phyloP scores from a whole-genome alignment of 2,329 filamentous ascomycete species.

The Rhexocercosporidium sp. region DNA sequence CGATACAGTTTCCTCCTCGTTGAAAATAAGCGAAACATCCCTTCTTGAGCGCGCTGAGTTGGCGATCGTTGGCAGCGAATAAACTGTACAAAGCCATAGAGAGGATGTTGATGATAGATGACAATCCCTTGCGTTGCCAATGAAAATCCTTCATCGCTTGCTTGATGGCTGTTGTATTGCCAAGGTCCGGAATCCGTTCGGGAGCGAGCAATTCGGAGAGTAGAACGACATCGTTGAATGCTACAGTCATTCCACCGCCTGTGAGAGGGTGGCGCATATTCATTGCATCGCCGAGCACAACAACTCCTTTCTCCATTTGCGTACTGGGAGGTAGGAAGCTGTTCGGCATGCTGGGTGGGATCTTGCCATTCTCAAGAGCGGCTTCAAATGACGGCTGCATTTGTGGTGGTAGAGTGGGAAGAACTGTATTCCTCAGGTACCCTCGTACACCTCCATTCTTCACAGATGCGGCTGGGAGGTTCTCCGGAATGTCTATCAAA shows the following conservation, averaged over 20 bases:
- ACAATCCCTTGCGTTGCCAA: conserved; percentile 82
- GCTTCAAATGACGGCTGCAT: conserved; percentile 75
- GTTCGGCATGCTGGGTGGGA: conserved; percentile 90
- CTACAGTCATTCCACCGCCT: conserved; percentile 97
- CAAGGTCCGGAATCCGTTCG: conserved; percentile 68
- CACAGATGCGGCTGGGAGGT: conserved; percentile 73
- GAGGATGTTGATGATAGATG: conserved; percentile 95
- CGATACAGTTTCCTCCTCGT: conserved; percentile 70
- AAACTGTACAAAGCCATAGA: conserved; percentile 91
- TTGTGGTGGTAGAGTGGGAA: conserved; percentile 75
- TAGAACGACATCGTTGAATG: conserved; percentile 87
- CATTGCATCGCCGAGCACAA: conserved; percentile 90
- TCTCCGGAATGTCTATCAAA: conserved; percentile 84
- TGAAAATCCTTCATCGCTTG: conserved; percentile 75
- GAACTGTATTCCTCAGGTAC: conserved; percentile 79
- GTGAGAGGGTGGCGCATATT: conserved; percentile 99
- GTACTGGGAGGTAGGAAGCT: conserved; percentile 82
- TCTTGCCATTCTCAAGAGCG: conserved; percentile 78
- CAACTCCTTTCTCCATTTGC: conserved; percentile 74
- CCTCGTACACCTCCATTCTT: conserved; percentile 82
- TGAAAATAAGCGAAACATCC: conserved; percentile 96
- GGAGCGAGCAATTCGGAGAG: conserved; percentile 77
- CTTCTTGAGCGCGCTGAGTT: conserved; percentile 79
- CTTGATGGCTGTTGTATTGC: conserved; percentile 68
- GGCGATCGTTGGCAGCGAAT: conserved; percentile 82